A percentile compares a stretch with the other conserved stretches of the same genome.
These are phyloP conservation scores for Podaxis sp. DNA, from an alignment of 768 basidiomycete genomes.

Conservation along the genomic window DNA sequence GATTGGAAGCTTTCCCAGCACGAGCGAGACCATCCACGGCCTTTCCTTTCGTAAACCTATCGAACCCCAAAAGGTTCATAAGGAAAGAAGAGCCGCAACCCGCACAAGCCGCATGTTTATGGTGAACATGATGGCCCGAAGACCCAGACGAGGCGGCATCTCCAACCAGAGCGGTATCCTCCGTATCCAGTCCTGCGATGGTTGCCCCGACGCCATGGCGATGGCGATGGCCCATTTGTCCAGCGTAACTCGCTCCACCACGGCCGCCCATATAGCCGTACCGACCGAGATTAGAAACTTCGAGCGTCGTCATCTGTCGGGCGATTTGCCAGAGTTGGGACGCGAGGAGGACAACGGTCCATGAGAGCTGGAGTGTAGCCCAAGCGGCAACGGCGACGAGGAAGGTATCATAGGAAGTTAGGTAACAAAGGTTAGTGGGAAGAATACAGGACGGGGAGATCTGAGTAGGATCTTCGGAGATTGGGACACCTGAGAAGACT, in stretches of 20 bases:
- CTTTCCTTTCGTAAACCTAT: slow-evolving; percentile 89
- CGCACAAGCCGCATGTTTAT: slow-evolving; percentile 30
- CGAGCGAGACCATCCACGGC: slow-evolving; percentile 84
- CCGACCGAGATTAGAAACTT: slow-evolving; percentile 92
- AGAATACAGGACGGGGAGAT: slow-evolving; percentile 67
- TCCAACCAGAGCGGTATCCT: slow-evolving; percentile 41
- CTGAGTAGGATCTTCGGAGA: slow-evolving; percentile 36
- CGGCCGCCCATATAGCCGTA: slow-evolving; percentile 98
- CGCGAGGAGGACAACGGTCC: slow-evolving; percentile 86
- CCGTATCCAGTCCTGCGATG: slow-evolving; percentile 46
- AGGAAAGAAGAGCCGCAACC: slow-evolving; percentile 66
- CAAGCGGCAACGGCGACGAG: slow-evolving; percentile 79
- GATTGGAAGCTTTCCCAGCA: slow-evolving; percentile 78
- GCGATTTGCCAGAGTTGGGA: slow-evolving; percentile 92
- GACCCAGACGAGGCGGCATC: slow-evolving; percentile 20
- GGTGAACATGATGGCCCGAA: slow-evolving; percentile 39
- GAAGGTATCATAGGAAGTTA: slow-evolving; percentile 78
- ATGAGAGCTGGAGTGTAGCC: slow-evolving; percentile 92
- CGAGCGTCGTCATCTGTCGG: slow-evolving; percentile 93
- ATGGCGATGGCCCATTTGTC: slow-evolving; percentile 83
- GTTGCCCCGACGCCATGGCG: slow-evolving; percentile 28
- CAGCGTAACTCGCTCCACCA: slow-evolving; percentile 61
- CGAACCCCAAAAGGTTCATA: slow-evolving; percentile 89
- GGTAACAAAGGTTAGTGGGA: slow-evolving; percentile 65
- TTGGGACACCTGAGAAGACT: slow-evolving; percentile 56